Conservation (phyloP, 805 yeast species). For the Candida fluviatilis region DNA sequence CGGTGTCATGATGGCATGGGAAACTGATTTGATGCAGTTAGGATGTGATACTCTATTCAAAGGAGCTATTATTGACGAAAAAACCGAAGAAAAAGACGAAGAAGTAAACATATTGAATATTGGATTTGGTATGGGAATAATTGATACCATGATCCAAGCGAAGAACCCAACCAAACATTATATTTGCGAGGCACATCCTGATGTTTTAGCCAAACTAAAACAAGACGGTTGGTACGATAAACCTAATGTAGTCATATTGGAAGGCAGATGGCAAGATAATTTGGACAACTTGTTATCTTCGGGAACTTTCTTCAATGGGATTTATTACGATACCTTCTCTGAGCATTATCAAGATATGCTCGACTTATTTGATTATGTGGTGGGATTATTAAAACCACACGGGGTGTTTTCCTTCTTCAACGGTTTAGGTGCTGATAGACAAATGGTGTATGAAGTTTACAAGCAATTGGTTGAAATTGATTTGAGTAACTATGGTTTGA, state of each 20-base stretch:
- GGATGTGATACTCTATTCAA: conserved; percentile 74
- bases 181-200: conserved; percentile 94
- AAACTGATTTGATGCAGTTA: conserved; percentile 69
- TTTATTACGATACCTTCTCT: conserved; percentile 90
- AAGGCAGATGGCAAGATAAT: conserved; percentile 92
- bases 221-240: conserved; percentile 81
- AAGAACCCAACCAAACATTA: conserved; percentile 66
- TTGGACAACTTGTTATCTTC: conserved; percentile 59
- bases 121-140: conserved; percentile 97
- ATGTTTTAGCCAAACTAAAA: conserved; percentile 65
- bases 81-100: conserved; percentile 22
- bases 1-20: conserved; percentile 99
- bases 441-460: conserved; percentile 61
- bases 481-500: conserved; percentile 71
- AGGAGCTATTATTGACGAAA: conserved; percentile 26
- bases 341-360: conserved; percentile 90
- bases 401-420: conserved; percentile 91
- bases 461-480: conserved; percentile 77
- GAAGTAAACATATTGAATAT: conserved; percentile 65
- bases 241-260: conserved; percentile 65
- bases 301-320: conserved; percentile 78
- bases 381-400: conserved; percentile 75
- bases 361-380: conserved; percentile 74
- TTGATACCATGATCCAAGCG: conserved; percentile 71
- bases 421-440: conserved; percentile 55